phyloP scores from a whole-genome alignment of 352 stramenopile species.

The Globisporangium iwayamae region DNA sequence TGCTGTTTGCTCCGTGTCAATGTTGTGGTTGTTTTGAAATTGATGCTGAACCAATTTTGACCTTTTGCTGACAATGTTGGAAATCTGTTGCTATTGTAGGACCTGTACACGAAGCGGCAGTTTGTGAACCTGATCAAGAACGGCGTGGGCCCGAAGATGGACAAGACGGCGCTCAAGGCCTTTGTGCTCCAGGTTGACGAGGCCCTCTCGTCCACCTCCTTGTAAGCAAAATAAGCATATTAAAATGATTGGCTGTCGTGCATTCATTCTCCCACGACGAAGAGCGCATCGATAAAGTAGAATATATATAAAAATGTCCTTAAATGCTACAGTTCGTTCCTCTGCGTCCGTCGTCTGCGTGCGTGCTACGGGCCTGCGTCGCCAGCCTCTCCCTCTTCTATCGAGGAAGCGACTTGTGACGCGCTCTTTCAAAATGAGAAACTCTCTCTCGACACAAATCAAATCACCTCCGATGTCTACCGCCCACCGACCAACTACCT shows the following conservation, averaged over 20 bases:
- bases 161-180: conserved; percentile 49
- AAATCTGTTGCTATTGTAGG: conserved; percentile 22
- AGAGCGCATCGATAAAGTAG: not conserved
- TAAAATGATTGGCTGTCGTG: not conserved
- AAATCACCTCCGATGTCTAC: not conserved
- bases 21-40: not conserved
- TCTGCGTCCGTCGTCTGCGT: not conserved
- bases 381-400: not conserved
- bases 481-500: not conserved
- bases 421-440: conserved; percentile 1
- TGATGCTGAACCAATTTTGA: not conserved
- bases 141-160: conserved; percentile 50
- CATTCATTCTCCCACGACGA: not conserved
- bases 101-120: conserved; percentile 52
- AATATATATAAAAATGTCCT: not conserved
- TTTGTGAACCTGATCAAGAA: conserved; percentile 69
- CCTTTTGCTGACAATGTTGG: not conserved
- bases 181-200: conserved; percentile 64
- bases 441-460: not conserved
- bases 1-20: not conserved
- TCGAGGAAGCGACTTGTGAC: not conserved
- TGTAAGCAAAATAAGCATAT: not conserved
- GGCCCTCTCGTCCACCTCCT: conserved; percentile 25
- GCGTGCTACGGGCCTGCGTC: not conserved
- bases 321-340: not conserved